Conservation (phyloP, 768 basidiomycete species). For the Termitomyces sp. region DNA sequence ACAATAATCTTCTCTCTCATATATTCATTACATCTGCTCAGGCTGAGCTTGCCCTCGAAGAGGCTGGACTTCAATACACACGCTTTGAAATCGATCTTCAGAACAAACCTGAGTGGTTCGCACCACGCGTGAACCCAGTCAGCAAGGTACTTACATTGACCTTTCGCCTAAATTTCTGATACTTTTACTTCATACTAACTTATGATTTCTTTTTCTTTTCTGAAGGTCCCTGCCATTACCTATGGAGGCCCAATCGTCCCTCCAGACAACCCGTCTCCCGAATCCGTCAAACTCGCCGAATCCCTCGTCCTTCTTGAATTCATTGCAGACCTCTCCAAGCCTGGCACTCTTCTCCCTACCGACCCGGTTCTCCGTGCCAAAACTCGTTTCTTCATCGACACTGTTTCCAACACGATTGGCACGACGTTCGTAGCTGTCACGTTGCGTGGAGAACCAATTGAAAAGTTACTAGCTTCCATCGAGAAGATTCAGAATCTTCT, state of each 20-base stretch:
- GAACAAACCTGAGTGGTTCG: slow-evolving; percentile 71
- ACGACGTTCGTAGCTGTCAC: slow-evolving; percentile 32
- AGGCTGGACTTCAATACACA: slow-evolving; percentile 43
- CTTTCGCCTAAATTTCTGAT: background rate
- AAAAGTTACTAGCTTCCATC: slow-evolving; percentile 34
- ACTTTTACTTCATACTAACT: background rate
- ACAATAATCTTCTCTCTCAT: background rate
- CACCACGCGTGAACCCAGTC: slow-evolving; percentile 56
- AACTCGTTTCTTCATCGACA: slow-evolving; percentile 59
- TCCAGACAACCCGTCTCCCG: slow-evolving; percentile 51
- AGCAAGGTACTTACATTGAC: slow-evolving; percentile 56
- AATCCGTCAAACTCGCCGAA: slow-evolving; percentile 57
- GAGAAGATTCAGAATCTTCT: slow-evolving; percentile 46
- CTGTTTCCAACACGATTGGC: slow-evolving; percentile 39
- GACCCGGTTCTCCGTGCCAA: slow-evolving; percentile 54
- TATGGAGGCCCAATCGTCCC: slow-evolving; percentile 57
- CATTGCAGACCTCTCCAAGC: slow-evolving; percentile 47
- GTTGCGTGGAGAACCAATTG: slow-evolving; percentile 32
- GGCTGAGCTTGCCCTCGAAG: slow-evolving; percentile 29
- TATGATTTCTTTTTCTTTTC: too few species aligned
- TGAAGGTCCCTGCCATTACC: slow-evolving; percentile 51
- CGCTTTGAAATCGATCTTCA: slow-evolving; percentile 52
- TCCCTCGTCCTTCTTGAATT: slow-evolving; percentile 65
- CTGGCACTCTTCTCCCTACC: slow-evolving; percentile 43
- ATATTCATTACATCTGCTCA: background rate